Base-by-base conservation (phyloP, 176 grass and related monocot genomes). In the Aegilops longissima region DNA sequence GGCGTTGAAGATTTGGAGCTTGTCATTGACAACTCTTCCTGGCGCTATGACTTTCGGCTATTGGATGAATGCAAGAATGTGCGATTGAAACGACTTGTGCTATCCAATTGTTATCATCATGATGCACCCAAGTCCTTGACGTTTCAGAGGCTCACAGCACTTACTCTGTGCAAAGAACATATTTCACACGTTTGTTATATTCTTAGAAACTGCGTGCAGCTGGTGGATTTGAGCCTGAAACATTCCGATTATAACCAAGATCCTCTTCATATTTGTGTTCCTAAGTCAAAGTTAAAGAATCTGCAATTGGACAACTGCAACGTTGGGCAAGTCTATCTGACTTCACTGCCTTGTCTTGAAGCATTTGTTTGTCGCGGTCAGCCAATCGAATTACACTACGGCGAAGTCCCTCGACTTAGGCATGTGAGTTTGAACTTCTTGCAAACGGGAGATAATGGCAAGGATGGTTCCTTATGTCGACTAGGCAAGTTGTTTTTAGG, bases 1-100 rank as follows among this genome's bases (percentile, higher is more conserved):
- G 79, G 34, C 0, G 12, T 88, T 59, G 72, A 88, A 18, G 72
- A 88, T 45, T 68, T 88, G 52, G 86, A 88, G 72, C 25, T 88
- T 58, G 1, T 61, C 8, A 7, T 13, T 61, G 62, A 77, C 34
- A 25, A 9, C 4, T 0, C 1, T 42, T 56, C 3, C 2, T 4
- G 0, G 2, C 0, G 0, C 8, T 87, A 82, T 77, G 12, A 67
- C 70, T 74, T 82, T 17, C 27, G 4, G 61, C 16, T 16, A 27
- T 29, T 82, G 10, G 79, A 87, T 56, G 14, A 11, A 68, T 76
- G 6, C 45, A 2, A 6, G 44, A 67, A 82, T 8, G 10, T 87
- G 61, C 42, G 4, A 7, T 10, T 76, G 31, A 39, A 58, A 49
- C 72, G 5, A 3, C 79, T 87, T 42, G 14, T 38, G 17, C 79